phyloP scores from a whole-genome alignment of 2,329 filamentous ascomycete species.

The Albophoma yamanashiensis region DNA sequence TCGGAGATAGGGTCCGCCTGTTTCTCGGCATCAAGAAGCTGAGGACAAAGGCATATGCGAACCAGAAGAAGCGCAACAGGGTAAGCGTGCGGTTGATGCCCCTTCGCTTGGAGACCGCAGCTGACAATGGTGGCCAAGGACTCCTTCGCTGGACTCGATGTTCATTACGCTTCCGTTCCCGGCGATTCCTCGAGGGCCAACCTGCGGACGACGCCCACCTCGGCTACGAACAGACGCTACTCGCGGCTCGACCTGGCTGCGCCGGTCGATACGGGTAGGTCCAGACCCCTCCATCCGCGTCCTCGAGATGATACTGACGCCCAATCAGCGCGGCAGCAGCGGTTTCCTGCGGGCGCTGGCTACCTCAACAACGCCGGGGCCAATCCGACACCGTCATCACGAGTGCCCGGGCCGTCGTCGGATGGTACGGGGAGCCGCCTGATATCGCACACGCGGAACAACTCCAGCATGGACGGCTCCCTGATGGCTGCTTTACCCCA shows the following conservation, averaged over 20 bases:
- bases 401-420: conserved; percentile 49
- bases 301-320: conserved; percentile 42
- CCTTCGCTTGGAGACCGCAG: not conserved
- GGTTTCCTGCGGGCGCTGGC: conserved; percentile 45
- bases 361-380: conserved; percentile 37
- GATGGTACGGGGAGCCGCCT: conserved; percentile 54
- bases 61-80: conserved; percentile 75
- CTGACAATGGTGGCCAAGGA: conserved; percentile 41
- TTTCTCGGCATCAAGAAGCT: conserved; percentile 79
- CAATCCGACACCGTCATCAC: conserved; percentile 32
- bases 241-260: conserved; percentile 45
- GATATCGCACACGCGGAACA: conserved; percentile 62
- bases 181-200: conserved; percentile 37
- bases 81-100: conserved; percentile 35
- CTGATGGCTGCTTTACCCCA: conserved; percentile 77
- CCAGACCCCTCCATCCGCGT: conserved; percentile 29
- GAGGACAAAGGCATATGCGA: conserved; percentile 63
- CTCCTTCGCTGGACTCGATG: conserved; percentile 72
- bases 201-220: conserved; percentile 39
- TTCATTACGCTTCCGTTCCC: conserved; percentile 33
- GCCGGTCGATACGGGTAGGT: conserved; percentile 35
- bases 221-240: conserved; percentile 45
- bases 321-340: conserved; percentile 36
- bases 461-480: conserved; percentile 75
- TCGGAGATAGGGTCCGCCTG: conserved; percentile 89